Evolutionary conservation across 2,329 filamentous ascomycete species (phyloP).

Genomic region (Cercospora citrullina): DNA sequence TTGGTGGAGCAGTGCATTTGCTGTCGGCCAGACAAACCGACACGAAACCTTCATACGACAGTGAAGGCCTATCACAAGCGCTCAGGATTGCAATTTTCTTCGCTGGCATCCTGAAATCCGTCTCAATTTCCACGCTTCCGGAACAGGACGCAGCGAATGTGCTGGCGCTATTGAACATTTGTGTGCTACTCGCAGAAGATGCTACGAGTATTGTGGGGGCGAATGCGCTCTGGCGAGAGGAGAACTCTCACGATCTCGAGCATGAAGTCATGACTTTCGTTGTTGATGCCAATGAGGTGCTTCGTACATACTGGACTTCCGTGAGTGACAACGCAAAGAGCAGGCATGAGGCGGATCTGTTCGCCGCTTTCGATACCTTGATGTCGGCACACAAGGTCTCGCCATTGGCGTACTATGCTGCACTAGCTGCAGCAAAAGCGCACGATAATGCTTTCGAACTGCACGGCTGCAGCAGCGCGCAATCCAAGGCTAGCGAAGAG

Average conservation of each 20-base stretch:
- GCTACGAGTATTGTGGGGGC: slow-evolving; percentile 58
- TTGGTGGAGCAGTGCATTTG: slow-evolving; percentile 71
- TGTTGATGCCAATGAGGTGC: slow-evolving; percentile 50
- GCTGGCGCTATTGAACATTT: slow-evolving; percentile 55
- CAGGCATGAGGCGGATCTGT: not conserved
- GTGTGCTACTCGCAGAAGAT: slow-evolving; percentile 59
- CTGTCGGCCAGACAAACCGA: slow-evolving; percentile 42
- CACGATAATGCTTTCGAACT: slow-evolving; percentile 45
- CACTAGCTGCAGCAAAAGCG: slow-evolving; percentile 43
- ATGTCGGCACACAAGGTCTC: slow-evolving; percentile 14
- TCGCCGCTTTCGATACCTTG: slow-evolving; percentile 11
- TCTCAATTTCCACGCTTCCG: slow-evolving; percentile 32
- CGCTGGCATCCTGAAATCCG: slow-evolving; percentile 55
- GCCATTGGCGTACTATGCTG: slow-evolving; percentile 44
- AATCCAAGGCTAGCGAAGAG: slow-evolving; percentile 41
- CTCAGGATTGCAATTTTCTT: slow-evolving; percentile 75
- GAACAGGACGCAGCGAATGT: slow-evolving; percentile 42
- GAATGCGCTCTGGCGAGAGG: slow-evolving; percentile 54
- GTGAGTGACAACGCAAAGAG: not conserved
- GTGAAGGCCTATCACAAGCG: slow-evolving; percentile 68
- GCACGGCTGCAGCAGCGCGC: slow-evolving; percentile 43
- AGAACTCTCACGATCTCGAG: slow-evolving; percentile 45
- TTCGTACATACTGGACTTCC: slow-evolving; percentile 45
- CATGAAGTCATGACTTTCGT: slow-evolving; percentile 56
- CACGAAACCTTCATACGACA: slow-evolving; percentile 51